Conservation (phyloP, 306 rosid species). For the Vigna trinervia region DNA sequence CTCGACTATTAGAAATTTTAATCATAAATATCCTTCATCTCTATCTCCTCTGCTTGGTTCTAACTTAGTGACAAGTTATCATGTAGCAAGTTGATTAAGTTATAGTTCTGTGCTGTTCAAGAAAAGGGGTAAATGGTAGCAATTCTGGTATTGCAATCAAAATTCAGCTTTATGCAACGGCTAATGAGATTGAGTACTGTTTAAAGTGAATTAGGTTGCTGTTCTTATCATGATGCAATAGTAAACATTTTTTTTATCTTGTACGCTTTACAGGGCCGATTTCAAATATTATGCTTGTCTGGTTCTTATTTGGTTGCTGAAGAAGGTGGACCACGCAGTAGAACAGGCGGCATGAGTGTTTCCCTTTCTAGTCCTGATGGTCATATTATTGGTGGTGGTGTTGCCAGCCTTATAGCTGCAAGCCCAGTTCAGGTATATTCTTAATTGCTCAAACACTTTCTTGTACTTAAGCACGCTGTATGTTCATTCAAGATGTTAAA, state of each 20-base stretch:
- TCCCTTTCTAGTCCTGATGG: conserved; percentile 91
- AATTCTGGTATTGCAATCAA: background rate
- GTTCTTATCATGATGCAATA: conserved; percentile 1
- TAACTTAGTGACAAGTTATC: background rate
- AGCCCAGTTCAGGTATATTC: conserved; percentile 87
- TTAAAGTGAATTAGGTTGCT: conserved; percentile 23
- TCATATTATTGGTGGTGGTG: conserved; percentile 85
- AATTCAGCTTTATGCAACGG: conserved; percentile 9
- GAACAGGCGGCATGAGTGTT: conserved; percentile 88
- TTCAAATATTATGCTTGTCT: conserved; percentile 88
- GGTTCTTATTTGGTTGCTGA: conserved; percentile 98
- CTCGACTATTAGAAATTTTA: background rate
- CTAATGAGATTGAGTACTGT: background rate
- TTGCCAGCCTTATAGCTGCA: conserved; percentile 80
- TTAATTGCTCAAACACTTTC: conserved; percentile 13
- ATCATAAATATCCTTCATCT: conserved; percentile 29
- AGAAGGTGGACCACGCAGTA: conserved; percentile 82
- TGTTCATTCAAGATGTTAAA: background rate
- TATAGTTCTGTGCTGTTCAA: conserved; percentile 29
- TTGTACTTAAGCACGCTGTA: background rate
- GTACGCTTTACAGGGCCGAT: conserved; percentile 72
- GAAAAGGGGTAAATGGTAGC: background rate
- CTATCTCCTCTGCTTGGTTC: conserved; percentile 1
- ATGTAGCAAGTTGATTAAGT: conserved; percentile 9
- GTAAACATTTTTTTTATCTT: background rate